phyloP scores from a whole-genome alignment of 495 filamentous ascomycete genomes.

The Tuber brumale region DNA sequence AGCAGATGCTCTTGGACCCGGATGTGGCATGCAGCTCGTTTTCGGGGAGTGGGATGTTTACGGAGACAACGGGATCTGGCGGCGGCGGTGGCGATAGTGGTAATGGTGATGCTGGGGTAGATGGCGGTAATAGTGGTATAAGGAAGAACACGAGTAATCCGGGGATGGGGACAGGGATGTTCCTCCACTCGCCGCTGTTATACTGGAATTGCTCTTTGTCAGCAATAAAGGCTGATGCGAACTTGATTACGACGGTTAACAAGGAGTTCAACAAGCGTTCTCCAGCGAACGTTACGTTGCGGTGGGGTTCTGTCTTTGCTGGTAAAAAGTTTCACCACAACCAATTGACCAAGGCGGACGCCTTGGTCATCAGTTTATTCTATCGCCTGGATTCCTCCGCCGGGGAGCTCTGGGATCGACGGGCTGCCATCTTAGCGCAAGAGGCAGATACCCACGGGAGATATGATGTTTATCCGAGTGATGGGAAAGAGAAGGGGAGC shows the following conservation, averaged over 20 bases:
- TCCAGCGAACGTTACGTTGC: conserved; percentile 59
- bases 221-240: conserved; percentile 51
- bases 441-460: conserved; percentile 42
- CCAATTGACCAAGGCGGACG: conserved; percentile 59
- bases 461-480: conserved; percentile 57
- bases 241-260: conserved; percentile 62
- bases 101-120: not conserved
- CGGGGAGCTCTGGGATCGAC: conserved; percentile 55
- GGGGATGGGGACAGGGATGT: conserved; percentile 36
- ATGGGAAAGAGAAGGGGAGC: conserved; percentile 49
- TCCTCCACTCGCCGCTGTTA: conserved; percentile 66
- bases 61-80: not conserved
- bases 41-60: conserved; percentile 16
- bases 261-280: conserved; percentile 50
- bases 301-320: conserved; percentile 67
- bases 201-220: conserved; percentile 63
- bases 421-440: conserved; percentile 47
- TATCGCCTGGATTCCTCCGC: conserved; percentile 55
- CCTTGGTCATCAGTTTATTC: conserved; percentile 65
- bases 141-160: conserved; percentile 47
- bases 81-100: not conserved
- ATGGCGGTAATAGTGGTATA: not conserved
- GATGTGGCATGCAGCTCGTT: conserved; percentile 23
- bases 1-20: conserved; percentile 53
- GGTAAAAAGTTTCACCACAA: conserved; percentile 62